Conservation (phyloP, 139 green algal species). For the Volvox reticuliferus region DNA sequence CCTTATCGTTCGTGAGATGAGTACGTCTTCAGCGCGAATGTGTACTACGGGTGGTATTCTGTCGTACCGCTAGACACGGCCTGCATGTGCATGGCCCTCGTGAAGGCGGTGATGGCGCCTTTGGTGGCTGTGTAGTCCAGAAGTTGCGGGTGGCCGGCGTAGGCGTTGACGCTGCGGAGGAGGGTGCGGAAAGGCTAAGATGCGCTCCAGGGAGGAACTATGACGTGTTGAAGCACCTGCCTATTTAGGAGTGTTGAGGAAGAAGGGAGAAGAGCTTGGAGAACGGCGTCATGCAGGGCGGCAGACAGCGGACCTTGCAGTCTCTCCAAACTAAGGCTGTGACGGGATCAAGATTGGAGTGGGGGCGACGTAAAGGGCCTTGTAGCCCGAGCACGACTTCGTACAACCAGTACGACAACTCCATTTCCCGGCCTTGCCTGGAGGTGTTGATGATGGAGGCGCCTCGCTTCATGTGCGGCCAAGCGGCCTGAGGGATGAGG, state of each 20-base stretch:
- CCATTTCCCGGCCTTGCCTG: conserved; percentile 16
- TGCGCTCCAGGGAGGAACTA: no score
- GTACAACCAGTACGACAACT: background rate
- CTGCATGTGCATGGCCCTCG: conserved; percentile 57
- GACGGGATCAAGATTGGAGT: background rate
- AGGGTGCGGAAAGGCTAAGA: no score
- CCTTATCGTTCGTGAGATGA: no score
- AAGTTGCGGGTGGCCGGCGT: conserved; percentile 54
- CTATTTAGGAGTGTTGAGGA: no score
- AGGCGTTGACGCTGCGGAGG: conserved; percentile 66
- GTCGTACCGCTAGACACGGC: conserved; percentile 18
- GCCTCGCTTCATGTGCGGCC: conserved; percentile 62
- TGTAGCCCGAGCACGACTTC: background rate
- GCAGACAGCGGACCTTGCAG: no score
- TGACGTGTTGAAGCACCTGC: no score
- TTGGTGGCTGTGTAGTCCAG: conserved; percentile 73
- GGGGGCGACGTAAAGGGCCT: background rate
- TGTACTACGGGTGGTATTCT: background rate
- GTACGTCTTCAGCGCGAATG: no score
- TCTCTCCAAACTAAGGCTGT: no score
- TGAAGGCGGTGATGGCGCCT: conserved; percentile 75
- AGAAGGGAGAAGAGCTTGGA: background rate
- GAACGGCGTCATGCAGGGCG: no score
- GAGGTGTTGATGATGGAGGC: conserved; percentile 81
- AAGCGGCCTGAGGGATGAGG: conserved; percentile 13